Evolutionary conservation across 139 green algal species (phyloP).

Genomic region (Haematococcus lacustris): DNA sequence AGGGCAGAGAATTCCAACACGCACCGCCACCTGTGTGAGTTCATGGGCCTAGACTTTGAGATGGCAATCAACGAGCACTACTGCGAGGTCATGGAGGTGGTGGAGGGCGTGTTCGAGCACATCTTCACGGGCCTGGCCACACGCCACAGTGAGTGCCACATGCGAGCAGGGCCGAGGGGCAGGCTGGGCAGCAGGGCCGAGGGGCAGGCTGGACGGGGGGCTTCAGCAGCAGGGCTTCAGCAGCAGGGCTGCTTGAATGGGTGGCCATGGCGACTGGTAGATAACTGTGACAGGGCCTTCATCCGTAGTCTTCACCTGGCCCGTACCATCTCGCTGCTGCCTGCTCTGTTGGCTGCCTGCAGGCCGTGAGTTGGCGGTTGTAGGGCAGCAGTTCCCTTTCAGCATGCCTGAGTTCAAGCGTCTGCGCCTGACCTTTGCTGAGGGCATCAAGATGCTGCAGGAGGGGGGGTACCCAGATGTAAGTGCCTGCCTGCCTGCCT

Average conservation of each 20-base stretch:
- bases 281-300: too few species aligned
- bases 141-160: slow-evolving; percentile 31
- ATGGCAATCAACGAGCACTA: slow-evolving; percentile 98
- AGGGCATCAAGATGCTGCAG: slow-evolving; percentile 91
- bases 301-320: too few species aligned
- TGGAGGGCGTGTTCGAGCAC: slow-evolving; percentile 84
- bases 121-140: slow-evolving; percentile 86
- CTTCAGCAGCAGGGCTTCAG: too few species aligned
- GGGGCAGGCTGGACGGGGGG: too few species aligned
- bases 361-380: slow-evolving; percentile 62
- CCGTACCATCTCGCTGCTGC: too few species aligned
- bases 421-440: slow-evolving; percentile 78
- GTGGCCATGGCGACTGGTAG: too few species aligned
- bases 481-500: too few species aligned
- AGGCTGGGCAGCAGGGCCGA: too few species aligned
- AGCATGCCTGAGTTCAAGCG: slow-evolving; percentile 78
- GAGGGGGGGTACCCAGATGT: slow-evolving; percentile 26
- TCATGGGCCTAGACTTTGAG: slow-evolving; percentile 95
- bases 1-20: slow-evolving; percentile 92
- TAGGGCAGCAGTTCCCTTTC: slow-evolving; percentile 88
- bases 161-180: too few species aligned
- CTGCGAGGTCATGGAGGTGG: slow-evolving; percentile 90
- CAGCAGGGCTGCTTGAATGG: too few species aligned
- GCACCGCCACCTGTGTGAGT: slow-evolving; percentile 98
- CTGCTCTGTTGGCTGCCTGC: too few species aligned